These are phyloP conservation scores for Pleurotus tuoliensis DNA, from an alignment of 768 basidiomycete genomes.

Conservation along the genomic window DNA sequence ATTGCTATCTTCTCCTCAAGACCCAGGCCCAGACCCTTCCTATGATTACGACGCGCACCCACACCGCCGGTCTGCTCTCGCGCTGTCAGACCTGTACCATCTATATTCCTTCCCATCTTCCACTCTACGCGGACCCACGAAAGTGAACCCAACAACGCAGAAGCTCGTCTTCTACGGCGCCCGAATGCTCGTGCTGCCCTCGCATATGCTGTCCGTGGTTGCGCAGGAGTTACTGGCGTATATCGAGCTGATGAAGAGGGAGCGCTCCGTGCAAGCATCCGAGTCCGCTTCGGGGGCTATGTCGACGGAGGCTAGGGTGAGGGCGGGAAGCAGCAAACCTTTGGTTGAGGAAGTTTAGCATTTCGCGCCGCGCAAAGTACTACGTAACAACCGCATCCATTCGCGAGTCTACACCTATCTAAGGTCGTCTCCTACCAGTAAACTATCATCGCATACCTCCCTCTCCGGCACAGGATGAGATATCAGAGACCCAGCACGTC, in stretches of 20 bases:
- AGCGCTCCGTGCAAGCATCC: not conserved
- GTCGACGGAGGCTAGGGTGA: no score
- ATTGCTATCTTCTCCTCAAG: slow-evolving; percentile 4
- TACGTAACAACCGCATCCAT: no score
- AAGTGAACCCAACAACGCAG: slow-evolving; percentile 39
- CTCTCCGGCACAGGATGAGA: no score
- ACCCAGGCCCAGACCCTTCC: slow-evolving; percentile 1
- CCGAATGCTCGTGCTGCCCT: slow-evolving; percentile 48
- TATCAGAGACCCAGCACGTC: slow-evolving; percentile 9
- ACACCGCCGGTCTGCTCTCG: slow-evolving; percentile 36
- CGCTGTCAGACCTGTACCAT: slow-evolving; percentile 50
- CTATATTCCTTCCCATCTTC: slow-evolving; percentile 23
- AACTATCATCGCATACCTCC: no score
- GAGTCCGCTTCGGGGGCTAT: no score
- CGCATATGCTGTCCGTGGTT: slow-evolving; percentile 33
- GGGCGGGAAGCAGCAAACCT: no score
- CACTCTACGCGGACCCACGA: no score
- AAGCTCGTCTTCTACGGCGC: slow-evolving; percentile 73
- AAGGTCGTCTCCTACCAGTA: no score
- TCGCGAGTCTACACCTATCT: no score
- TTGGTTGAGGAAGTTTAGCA: no score
- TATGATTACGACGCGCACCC: slow-evolving; percentile 31
- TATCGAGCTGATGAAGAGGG: not conserved
- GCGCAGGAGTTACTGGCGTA: slow-evolving; percentile 34
- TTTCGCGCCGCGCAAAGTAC: no score